Evolutionary conservation across 371 early-diverging fungal species (phyloP), one percentile per base, ranked within the genome.

Genomic region (Synchytrium microbalum): DNA sequence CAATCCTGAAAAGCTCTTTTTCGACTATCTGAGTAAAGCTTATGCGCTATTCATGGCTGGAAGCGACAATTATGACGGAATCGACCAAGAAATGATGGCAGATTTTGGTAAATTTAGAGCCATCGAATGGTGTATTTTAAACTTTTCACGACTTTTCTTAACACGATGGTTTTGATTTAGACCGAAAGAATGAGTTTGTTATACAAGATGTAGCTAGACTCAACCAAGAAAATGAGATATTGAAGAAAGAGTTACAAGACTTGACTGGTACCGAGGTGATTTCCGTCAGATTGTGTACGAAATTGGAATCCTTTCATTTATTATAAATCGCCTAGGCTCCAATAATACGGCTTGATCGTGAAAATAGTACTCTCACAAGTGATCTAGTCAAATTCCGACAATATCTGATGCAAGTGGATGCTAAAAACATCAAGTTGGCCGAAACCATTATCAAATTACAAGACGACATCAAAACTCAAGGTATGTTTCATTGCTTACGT

Each of bases 1-100:
- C 26, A 64, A 64, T 38, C 63, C 61, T 31, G 88, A 88, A 58
- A 81, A 79, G 67, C 79, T 87, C 55, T 88, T 86, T 69, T 85
- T 80, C 64, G 75, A 82, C 32, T 87, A 84, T 58, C 63, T 83
- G 32, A 71, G 67, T 0, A 70, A 76, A 30, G 71, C 85, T 0
- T 86, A 86, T 59, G 72, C 72, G 3, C 69, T 72, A 13, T 89
- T 84, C 69, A 69, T 88, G 58, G 70, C 72, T 16, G 82, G 82
- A 1, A 75, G 78, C 16, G 86, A 88, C 59, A 78, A 85, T 67
- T 83, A 79, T 23, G 75, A 73, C 5, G 73, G 73, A 10, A 79
- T 88, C 65, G 86, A 86, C 33, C 53, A 64, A 5, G 72, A 75
- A 33, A 61, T 88, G 67, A 76, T 76, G 19, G 63, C 66, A 1